Evolutionary conservation across 2,329 filamentous ascomycete species (phyloP).

Genomic region (Penicillium vulpinum): DNA sequence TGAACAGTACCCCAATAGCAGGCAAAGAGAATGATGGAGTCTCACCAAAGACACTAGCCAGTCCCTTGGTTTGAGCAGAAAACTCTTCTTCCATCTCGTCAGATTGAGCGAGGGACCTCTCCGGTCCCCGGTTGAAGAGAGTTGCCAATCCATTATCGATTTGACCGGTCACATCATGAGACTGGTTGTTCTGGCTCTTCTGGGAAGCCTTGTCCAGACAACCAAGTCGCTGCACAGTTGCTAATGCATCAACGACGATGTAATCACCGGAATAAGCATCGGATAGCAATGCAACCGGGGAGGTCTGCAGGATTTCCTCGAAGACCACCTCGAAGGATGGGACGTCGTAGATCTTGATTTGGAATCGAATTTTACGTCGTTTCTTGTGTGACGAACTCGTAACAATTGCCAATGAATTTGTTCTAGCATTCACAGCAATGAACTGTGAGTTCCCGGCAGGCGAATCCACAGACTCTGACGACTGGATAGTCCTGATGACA

Average conservation of each 20-base stretch:
- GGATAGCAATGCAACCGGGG: constrained; percentile 68
- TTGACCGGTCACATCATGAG: constrained; percentile 25
- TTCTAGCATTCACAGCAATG: constrained; percentile 68
- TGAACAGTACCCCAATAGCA: constrained; percentile 39
- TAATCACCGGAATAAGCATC: constrained; percentile 68
- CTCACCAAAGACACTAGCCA: constrained; percentile 41
- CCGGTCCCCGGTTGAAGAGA: constrained; percentile 33
- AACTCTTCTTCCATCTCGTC: constrained; percentile 23
- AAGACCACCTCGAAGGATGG: constrained; percentile 61
- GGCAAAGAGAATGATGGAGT: constrained; percentile 42
- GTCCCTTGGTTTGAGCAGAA: constrained; percentile 24
- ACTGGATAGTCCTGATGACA: constrained; percentile 66
- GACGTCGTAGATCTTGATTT: constrained; percentile 66
- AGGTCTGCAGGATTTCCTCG: constrained; percentile 54
- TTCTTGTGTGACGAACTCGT: constrained; percentile 50
- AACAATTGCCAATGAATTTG: constrained; percentile 66
- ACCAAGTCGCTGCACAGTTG: constrained; percentile 61
- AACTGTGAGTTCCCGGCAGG: constrained; percentile 22
- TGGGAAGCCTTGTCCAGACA: constrained; percentile 28
- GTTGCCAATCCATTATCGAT: constrained; percentile 35
- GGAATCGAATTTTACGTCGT: constrained; percentile 45
- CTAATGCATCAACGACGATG: constrained; percentile 71
- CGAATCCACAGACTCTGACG: constrained; percentile 43
- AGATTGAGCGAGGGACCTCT: constrained; percentile 5
- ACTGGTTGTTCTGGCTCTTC: constrained; percentile 19